These are phyloP conservation scores for Rhodofomes roseus DNA, from an alignment of 1,284 basidiomycete species.

Conservation along the genomic window DNA sequence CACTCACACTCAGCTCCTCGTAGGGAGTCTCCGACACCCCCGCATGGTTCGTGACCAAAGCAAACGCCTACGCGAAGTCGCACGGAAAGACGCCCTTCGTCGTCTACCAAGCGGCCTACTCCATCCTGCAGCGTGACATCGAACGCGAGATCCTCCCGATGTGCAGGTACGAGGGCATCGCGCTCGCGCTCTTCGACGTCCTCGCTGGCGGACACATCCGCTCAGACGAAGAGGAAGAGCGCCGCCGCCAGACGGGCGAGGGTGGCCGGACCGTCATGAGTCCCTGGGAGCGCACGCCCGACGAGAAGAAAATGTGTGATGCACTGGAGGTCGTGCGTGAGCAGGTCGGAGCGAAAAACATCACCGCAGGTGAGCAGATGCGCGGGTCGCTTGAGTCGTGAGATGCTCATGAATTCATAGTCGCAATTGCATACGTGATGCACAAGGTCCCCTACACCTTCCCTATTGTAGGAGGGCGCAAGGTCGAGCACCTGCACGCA, in stretches of 20 bases:
- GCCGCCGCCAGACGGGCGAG: conserved; percentile 37
- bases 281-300: conserved; percentile 36
- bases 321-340: conserved; percentile 42
- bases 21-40: conserved; percentile 42
- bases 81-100: conserved; percentile 49
- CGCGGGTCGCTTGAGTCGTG: too few species aligned
- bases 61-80: conserved; percentile 48
- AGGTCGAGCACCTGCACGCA: conserved; percentile 12
- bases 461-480: conserved; percentile 8
- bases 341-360: conserved; percentile 36
- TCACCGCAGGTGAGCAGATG: conserved; percentile 31
- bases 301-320: conserved; percentile 34
- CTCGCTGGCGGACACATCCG: conserved; percentile 44
- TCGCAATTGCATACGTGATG: conserved; percentile 40
- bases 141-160: conserved; percentile 64
- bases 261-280: conserved; percentile 22
- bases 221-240: conserved; percentile 42
- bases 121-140: conserved; percentile 44
- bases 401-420: conserved; percentile 11
- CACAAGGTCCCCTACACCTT: conserved; percentile 8
- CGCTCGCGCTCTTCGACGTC: conserved; percentile 47
- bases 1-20: conserved; percentile 1
- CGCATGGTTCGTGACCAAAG: conserved; percentile 51
- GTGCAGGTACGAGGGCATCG: conserved; percentile 32
- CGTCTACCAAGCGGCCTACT: conserved; percentile 56